phyloP scores from a whole-genome alignment of 257 asterid genomes.

The Avicennia marina region DNA sequence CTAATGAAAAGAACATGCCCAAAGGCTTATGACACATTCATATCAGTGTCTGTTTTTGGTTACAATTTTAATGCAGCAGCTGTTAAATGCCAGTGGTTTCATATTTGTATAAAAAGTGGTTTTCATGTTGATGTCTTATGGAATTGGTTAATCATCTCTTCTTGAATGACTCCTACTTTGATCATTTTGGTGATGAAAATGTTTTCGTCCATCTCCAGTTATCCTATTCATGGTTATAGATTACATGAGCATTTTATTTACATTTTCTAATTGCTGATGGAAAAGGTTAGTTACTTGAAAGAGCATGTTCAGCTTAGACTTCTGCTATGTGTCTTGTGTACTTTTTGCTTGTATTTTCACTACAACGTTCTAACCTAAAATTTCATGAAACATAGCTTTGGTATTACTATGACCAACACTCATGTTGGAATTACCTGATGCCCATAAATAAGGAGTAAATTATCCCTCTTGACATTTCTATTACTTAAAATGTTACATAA shows the following conservation, averaged over 20 bases:
- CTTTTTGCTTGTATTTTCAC: not conserved
- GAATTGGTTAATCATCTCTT: not conserved
- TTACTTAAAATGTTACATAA: not conserved
- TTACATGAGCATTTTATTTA: no score
- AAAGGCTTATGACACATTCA: not conserved
- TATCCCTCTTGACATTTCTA: not conserved
- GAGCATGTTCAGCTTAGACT: not conserved
- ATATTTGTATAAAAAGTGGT: not conserved
- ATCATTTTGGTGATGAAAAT: no score
- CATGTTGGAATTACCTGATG: not conserved
- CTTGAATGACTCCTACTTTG: not conserved
- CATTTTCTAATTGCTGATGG: no score
- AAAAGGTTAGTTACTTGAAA: no score
- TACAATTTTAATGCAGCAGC: not conserved
- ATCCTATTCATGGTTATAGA: no score
- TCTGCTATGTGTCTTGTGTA: not conserved
- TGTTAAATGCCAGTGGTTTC: not conserved
- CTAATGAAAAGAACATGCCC: no score
- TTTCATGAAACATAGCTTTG: not conserved
- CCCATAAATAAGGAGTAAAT: slow-evolving; percentile 2
- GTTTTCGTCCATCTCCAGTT: no score
- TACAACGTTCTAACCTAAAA: not conserved
- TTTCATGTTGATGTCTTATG: not conserved
- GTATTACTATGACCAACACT: not conserved
- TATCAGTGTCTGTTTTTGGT: not conserved